Conservation (phyloP, 768 basidiomycete species). For the Hirschioporus abietinus region DNA sequence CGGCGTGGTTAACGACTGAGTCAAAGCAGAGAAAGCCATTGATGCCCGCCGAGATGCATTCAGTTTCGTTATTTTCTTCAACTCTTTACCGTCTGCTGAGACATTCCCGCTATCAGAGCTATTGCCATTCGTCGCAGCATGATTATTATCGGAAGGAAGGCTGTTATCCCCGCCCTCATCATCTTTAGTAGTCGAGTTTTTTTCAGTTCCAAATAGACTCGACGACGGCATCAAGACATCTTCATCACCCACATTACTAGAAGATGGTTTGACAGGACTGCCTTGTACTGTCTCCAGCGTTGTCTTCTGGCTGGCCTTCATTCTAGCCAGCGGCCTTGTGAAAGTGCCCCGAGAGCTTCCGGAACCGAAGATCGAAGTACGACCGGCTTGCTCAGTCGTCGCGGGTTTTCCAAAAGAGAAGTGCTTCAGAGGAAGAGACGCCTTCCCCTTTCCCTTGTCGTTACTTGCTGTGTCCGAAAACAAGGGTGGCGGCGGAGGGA, state of each 20-base stretch:
- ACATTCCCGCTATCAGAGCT: not conserved
- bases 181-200: conserved; percentile 10
- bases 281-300: conserved; percentile 38
- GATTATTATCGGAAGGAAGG: not conserved
- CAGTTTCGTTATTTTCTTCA: conserved; percentile 15
- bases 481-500: not conserved
- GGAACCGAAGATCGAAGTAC: not conserved
- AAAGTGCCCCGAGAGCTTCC: not conserved
- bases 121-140: not conserved
- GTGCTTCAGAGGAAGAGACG: not conserved
- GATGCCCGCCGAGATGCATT: conserved; percentile 51
- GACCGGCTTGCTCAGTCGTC: not conserved
- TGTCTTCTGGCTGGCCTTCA: conserved; percentile 37
- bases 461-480: not conserved
- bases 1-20: conserved; percentile 53
- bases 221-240: conserved; percentile 9
- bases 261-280: conserved; percentile 36
- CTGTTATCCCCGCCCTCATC: not conserved
- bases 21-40: conserved; percentile 53
- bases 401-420: not conserved
- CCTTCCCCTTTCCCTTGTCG: not conserved
- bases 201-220: conserved; percentile 22
- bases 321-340: not conserved
- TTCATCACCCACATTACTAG: conserved; percentile 19
- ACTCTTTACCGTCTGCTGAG: not conserved